These are phyloP conservation scores for Chloris gayana DNA, from an alignment of 176 grass and related monocot genomes.

Conservation along the genomic window DNA sequence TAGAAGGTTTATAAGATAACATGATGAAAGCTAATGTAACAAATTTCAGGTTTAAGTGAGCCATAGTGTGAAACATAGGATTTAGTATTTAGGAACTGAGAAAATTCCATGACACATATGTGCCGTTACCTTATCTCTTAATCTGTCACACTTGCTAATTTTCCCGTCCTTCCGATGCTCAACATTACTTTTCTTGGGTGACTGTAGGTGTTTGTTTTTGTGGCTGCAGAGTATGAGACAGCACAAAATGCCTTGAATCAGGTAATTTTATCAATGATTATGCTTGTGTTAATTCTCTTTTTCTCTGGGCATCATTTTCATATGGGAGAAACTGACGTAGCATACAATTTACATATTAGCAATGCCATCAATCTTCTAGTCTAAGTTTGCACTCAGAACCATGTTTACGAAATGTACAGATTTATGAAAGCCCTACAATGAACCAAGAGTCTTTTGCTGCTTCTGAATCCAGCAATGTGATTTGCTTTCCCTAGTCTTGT, in stretches of 20 bases:
- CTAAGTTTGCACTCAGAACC: neutral
- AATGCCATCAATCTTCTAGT: neutral
- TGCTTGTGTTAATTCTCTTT: neutral
- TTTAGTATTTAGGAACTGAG: too few relatives aligned
- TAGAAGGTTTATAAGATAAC: too few relatives aligned
- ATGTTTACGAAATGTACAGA: neutral
- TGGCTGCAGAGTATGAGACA: constrained; percentile 95
- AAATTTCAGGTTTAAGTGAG: too few relatives aligned
- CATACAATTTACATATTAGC: neutral
- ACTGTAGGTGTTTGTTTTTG: constrained; percentile 95
- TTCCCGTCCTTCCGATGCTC: neutral
- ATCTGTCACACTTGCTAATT: neutral
- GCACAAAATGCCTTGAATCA: constrained; percentile 91
- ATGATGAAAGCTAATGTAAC: too few relatives aligned
- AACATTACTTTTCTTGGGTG: constrained; percentile 17
- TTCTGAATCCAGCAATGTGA: neutral
- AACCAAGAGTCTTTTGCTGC: neutral
- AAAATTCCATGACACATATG: neutral
- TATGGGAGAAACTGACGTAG: neutral
- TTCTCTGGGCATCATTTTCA: neutral
- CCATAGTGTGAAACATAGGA: too few relatives aligned
- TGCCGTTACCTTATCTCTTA: neutral
- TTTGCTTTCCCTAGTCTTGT: constrained; percentile 2
- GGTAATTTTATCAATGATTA: constrained; percentile 39
- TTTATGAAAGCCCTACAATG: neutral